Conservation (phyloP, 495 filamentous ascomycete species). For the Aspergillus coremiiformis region DNA sequence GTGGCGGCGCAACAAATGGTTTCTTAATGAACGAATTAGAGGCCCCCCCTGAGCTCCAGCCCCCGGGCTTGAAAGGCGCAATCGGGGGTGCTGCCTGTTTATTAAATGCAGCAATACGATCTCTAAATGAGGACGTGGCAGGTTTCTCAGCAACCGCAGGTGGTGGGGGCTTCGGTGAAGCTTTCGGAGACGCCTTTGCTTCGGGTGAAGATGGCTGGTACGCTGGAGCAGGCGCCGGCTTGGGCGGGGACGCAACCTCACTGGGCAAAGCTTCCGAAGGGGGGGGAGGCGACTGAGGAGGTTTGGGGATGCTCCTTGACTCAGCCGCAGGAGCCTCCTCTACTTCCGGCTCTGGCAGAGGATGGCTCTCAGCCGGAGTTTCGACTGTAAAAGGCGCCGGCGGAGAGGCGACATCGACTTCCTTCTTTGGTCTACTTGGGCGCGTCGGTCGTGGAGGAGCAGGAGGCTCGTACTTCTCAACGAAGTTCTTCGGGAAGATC, state of each 20-base stretch:
- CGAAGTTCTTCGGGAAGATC: slow-evolving; percentile 95
- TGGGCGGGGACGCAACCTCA: slow-evolving; percentile 19
- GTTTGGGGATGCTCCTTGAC: slow-evolving; percentile 32
- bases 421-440: slow-evolving; percentile 63
- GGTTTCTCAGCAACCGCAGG: slow-evolving; percentile 78
- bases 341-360: slow-evolving; percentile 27
- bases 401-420: slow-evolving; percentile 37
- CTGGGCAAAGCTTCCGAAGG: slow-evolving; percentile 15
- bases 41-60: slow-evolving; percentile 46
- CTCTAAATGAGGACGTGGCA: slow-evolving; percentile 66
- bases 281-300: slow-evolving; percentile 27
- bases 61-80: slow-evolving; percentile 76
- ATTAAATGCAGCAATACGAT: slow-evolving; percentile 96
- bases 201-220: slow-evolving; percentile 20
- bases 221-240: slow-evolving; percentile 21
- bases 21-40: slow-evolving; percentile 82
- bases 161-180: slow-evolving; percentile 36
- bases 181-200: slow-evolving; percentile 37
- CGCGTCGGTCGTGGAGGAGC: slow-evolving; percentile 80
- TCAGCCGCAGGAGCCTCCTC: slow-evolving; percentile 23
- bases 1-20: slow-evolving; percentile 94
- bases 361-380: slow-evolving; percentile 15
- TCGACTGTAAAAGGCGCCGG: slow-evolving; percentile 37
- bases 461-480: slow-evolving; percentile 87
- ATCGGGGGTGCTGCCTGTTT: slow-evolving; percentile 77